These are phyloP conservation scores for Diaporthe velutina DNA, from an alignment of 2,329 filamentous ascomycete genomes.

Conservation along the genomic window DNA sequence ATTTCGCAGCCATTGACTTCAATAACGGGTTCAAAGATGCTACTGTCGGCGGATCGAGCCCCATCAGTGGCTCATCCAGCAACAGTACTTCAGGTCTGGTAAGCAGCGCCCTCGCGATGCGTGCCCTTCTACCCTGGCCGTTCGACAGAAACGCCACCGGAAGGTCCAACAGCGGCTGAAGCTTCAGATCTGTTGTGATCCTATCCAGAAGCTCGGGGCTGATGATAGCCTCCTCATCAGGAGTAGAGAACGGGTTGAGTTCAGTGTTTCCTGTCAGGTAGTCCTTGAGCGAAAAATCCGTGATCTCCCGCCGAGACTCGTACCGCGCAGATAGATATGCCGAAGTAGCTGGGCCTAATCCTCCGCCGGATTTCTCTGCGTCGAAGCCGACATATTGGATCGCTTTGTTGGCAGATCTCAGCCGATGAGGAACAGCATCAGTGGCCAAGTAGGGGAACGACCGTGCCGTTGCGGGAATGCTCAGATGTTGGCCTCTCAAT, in stretches of 20 bases:
- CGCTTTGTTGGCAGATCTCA: slow-evolving; percentile 73
- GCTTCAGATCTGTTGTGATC: slow-evolving; percentile 77
- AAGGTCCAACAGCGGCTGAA: slow-evolving; percentile 79
- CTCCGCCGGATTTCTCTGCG: slow-evolving; percentile 71
- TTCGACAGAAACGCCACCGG: slow-evolving; percentile 94
- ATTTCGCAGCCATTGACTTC: slow-evolving; percentile 73
- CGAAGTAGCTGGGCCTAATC: slow-evolving; percentile 68
- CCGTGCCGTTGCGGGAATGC: slow-evolving; percentile 80
- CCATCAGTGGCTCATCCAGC: slow-evolving; percentile 96
- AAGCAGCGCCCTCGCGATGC: slow-evolving; percentile 89
- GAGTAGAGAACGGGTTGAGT: slow-evolving; percentile 77
- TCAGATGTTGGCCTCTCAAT: slow-evolving; percentile 80
- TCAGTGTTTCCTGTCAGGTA: slow-evolving; percentile 87
- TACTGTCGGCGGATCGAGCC: slow-evolving; percentile 87
- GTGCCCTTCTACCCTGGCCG: slow-evolving; percentile 87
- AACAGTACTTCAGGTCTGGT: slow-evolving; percentile 84
- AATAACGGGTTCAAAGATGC: slow-evolving; percentile 79
- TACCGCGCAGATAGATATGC: slow-evolving; percentile 92
- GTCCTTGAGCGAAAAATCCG: slow-evolving; percentile 86
- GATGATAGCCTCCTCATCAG: slow-evolving; percentile 61
- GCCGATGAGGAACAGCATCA: slow-evolving; percentile 65
- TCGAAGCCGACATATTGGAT: slow-evolving; percentile 95
- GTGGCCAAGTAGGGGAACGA: slow-evolving; percentile 83
- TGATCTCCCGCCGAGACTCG: slow-evolving; percentile 87
- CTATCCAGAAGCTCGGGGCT: slow-evolving; percentile 66